Base-by-base conservation (phyloP, 2,329 filamentous ascomycete species). In the Saccharata proteae region DNA sequence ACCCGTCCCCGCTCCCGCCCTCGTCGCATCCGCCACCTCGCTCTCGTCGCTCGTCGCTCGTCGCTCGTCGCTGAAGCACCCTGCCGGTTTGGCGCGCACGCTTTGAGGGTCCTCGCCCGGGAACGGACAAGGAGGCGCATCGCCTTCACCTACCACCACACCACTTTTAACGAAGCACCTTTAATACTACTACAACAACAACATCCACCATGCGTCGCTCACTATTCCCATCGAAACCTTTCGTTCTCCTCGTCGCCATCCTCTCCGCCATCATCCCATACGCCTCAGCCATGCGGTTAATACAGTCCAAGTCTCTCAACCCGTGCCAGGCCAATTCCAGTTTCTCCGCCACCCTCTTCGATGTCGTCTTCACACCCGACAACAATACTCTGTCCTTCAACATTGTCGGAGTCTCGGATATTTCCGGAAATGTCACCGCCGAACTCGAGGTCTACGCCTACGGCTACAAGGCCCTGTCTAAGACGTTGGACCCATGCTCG, bases 301-400 rank as follows among this genome's bases (percentile, higher is more conserved):
- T 96, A 47, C 67, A 77, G 46, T 90, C 86, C 34, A 81, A 71
- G 51, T 92, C 86, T 16, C 70, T 94, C 44, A 85, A 82, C 56
- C 71, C 80, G 27, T 94, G 86, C 59, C 80, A 86, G 66, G 65
- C 74, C 37, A 78, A 88, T 57, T 88, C 81, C 16, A 77, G 76
- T 49, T 92, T 94, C 76, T 80, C 81, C 4, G 85, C 86, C 45
- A 85, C 79, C 45, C 69, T 90, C 37, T 93, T 94, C 71, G 79
- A 92, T 45, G 80, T 93, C 54, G 62, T 74, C 41, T 83, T 82
- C 58, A 83, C 77, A 2, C 80, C 81, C 18, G 63, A 68, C 51
- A 92, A 93, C 59, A 68, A 69, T 44, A 77, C 75, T 18, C 66
- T 88, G 32, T 63, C 66, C 32, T 73, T 92, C 55, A 70, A 84